These are phyloP conservation scores for Limtongozyma cylindracea DNA, from an alignment of 805 yeast genomes.

Conservation along the genomic window DNA sequence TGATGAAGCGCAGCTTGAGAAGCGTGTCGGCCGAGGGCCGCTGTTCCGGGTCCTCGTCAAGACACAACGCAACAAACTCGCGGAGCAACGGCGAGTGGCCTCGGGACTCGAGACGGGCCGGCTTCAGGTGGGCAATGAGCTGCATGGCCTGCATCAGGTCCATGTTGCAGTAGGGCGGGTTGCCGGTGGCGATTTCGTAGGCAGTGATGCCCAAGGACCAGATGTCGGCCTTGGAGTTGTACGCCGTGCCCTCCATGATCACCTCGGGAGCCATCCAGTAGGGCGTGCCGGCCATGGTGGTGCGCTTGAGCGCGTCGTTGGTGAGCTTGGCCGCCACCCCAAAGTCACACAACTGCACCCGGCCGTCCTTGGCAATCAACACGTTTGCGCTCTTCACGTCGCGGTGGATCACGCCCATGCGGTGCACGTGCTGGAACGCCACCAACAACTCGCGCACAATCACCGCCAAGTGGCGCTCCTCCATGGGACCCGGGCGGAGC, in stretches of 20 bases:
- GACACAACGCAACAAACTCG: slow-evolving; percentile 73
- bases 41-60: slow-evolving; percentile 83
- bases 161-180: slow-evolving; percentile 90
- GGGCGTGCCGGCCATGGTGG: slow-evolving; percentile 90
- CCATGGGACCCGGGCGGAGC: slow-evolving; percentile 66
- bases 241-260: slow-evolving; percentile 68
- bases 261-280: slow-evolving; percentile 99
- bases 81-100: slow-evolving; percentile 54
- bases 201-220: slow-evolving; percentile 95
- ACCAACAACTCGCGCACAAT: slow-evolving; percentile 57
- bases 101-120: slow-evolving; percentile 85
- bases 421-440: slow-evolving; percentile 66
- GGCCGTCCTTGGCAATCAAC: slow-evolving; percentile 69
- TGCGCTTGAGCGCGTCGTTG: slow-evolving; percentile 48
- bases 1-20: slow-evolving; percentile 47
- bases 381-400: slow-evolving; percentile 95
- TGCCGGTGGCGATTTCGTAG: slow-evolving; percentile 88
- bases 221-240: slow-evolving; percentile 82
- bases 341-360: slow-evolving; percentile 82
- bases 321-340: slow-evolving; percentile 94
- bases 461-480: slow-evolving; percentile 66
- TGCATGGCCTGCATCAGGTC: slow-evolving; percentile 93
- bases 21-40: slow-evolving; percentile 76
- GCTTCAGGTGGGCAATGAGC: slow-evolving; percentile 74
- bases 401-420: slow-evolving; percentile 79